Evolutionary conservation across 2,329 filamentous ascomycete genomes (phyloP), one percentile per base, ranked within the genome.

Genomic region (Plectosphaerella cucumerina): DNA sequence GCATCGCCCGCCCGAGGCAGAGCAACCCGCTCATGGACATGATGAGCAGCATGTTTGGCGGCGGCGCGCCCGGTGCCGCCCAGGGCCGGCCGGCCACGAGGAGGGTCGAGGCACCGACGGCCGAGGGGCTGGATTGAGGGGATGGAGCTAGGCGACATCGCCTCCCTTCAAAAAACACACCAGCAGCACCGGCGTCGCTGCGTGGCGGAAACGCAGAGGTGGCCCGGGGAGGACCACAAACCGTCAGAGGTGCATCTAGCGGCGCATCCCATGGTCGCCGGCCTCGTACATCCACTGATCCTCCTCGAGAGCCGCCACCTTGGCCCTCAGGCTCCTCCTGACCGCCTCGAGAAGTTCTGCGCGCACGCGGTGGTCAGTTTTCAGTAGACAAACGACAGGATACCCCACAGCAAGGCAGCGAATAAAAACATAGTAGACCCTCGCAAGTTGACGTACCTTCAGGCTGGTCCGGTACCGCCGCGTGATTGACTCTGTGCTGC

Each of bases 21-120:
- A 88, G 86, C 57, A 97, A 97, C 68, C 92, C 92, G 3, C 75
- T 99, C 68, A 84, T 97, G 70, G 94, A 99, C 66, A 97, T 99
- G 92, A 95, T 99, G 89, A 92, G 91, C 45, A 92, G 85, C 56
- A 83, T 99, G 77, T 89, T 99, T 63, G 92, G 92, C 46, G 90
- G 90, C 18, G 76, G 76, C 47, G 76, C 74, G 17, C 80, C 78
- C n/a, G 76, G 64, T 33, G 60, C 63, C 45, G 58, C 63, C 54
- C 65, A 62, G 41, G 70, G 68, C 53, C 72, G 70, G 51, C 71
- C 71, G n/a, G 69, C 70, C n/a, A 59, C 73, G 33, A 71, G 73
- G 53, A 62, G 70, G 54, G 60, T 75, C 33, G 71, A 77, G 59
- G 67, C 73, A 58, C 81, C 82, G 20, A 69, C 75, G 48, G 74